A percentile compares a stretch with the other conserved stretches of the same genome.
Evolutionary conservation across 2,329 filamentous ascomycete genomes (phyloP).

Genomic region (Aureobasidium vineae): DNA sequence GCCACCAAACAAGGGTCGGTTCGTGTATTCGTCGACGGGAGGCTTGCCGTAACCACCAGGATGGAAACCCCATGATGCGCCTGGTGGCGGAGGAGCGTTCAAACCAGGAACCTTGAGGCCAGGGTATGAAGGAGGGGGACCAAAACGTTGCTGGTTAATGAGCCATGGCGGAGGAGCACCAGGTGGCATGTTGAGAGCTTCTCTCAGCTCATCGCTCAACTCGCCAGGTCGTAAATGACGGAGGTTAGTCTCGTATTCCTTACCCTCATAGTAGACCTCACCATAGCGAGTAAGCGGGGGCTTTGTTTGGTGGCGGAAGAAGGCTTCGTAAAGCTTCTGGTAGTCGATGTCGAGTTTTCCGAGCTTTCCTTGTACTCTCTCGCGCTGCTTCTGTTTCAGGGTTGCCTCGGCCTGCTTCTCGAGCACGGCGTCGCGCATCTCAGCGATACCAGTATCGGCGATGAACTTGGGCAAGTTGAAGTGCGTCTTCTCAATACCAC

Average conservation of each 20-base stretch:
- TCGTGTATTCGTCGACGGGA: slow-evolving; percentile 81
- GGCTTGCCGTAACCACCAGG: slow-evolving; percentile 96
- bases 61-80: slow-evolving; percentile 90
- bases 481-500: slow-evolving; percentile 91
- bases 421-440: slow-evolving; percentile 95
- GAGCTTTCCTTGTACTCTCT: slow-evolving; percentile 92
- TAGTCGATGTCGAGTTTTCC: slow-evolving; percentile 98
- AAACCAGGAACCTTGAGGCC: slow-evolving; percentile 92
- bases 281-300: slow-evolving; percentile 90
- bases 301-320: slow-evolving; percentile 97
- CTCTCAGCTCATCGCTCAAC: slow-evolving; percentile 81
- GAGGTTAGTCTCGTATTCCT: slow-evolving; percentile 94
- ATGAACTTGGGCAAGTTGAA: slow-evolving; percentile 96
- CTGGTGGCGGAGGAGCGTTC: slow-evolving; percentile 86
- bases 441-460: slow-evolving; percentile 91
- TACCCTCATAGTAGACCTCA: slow-evolving; percentile 99
- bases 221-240: slow-evolving; percentile 88
- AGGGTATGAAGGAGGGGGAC: slow-evolving; percentile 90
- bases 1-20: slow-evolving; percentile 85
- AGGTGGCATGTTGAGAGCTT: slow-evolving; percentile 89
- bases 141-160: slow-evolving; percentile 92
- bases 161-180: slow-evolving; percentile 95
- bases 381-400: slow-evolving; percentile 92
- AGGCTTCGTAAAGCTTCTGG: slow-evolving; percentile 95
- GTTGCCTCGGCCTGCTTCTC: slow-evolving; percentile 93